Base-by-base conservation (phyloP, 371 early-diverging fungal genomes). In the Chytridium lagenaria region DNA sequence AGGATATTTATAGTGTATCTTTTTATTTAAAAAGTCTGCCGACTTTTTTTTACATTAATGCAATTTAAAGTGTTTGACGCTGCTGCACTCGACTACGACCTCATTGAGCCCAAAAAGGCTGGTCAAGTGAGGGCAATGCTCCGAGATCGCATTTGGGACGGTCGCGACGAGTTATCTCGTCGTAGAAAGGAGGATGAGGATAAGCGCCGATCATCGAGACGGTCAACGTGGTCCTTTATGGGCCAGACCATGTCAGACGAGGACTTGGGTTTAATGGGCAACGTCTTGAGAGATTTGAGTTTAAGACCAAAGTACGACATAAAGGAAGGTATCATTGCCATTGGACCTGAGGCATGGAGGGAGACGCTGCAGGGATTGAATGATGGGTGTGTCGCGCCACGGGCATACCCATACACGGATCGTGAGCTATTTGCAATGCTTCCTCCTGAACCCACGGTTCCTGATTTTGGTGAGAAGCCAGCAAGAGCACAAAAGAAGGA, bases 31-130 rank as follows among this genome's bases (percentile, higher is more conserved):
- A 15, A 5, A 15, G 34, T 33, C 61, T 33, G 16, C 36, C 34
- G 55, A 26, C 26, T 52, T 26, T 26, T 44, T 44, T 44, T 19
- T 19, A 44, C 12, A 26, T 5, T 10, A 52, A 52, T 52, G 44
- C 19, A 12, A 19, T 44, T 44, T 44, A 23, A 67, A 80, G 82
- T 84, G 10, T 78, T 84, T 61, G 84, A 84, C 67, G 81, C 82
- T 1, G 84, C 84, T 0, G 84, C 78, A 0, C 52, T 84, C 28
- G 84, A 84, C 71, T 84, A 84, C 72, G 76, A 77, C 15, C 26
- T 80, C 38, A 26, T 72, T 40, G 71, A 73, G 44, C 75, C 77
- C 3, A 39, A 50, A 15, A 65, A 34, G 16, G 51, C 74, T 15
- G 77, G 75, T 30, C 55, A 69, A 23, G 61, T 78, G 26, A 72